Evolutionary conservation across 2,329 filamentous ascomycete genomes (phyloP).

Genomic region (Leptoxyphium fumago): DNA sequence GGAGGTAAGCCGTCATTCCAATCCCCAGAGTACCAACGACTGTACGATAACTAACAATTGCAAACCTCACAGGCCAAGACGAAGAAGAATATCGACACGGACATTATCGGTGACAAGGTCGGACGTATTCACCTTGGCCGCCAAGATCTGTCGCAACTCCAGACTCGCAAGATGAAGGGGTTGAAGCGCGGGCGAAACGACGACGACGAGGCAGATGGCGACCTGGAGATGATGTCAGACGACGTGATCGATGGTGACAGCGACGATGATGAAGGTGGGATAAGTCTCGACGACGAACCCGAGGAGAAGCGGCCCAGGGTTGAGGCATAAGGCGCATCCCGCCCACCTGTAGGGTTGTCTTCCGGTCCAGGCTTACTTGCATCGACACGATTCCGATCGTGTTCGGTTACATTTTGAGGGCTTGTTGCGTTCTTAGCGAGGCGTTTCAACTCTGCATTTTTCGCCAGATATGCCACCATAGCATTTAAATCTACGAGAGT

Average conservation of each 20-base stretch:
- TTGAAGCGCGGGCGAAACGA: slow-evolving; percentile 66
- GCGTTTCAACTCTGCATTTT: slow-evolving; percentile 4
- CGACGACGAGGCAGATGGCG: slow-evolving; percentile 31
- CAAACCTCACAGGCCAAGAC: slow-evolving; percentile 35
- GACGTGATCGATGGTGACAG: slow-evolving; percentile 5
- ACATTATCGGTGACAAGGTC: slow-evolving; percentile 89
- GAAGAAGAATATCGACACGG: slow-evolving; percentile 94
- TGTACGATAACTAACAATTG: slow-evolving; percentile 5
- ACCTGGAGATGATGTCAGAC: slow-evolving; percentile 3
- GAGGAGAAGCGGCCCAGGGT: slow-evolving; percentile 12
- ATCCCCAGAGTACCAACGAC: neutral
- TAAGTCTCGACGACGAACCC: slow-evolving; percentile 4
- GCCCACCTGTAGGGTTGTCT: too few relatives aligned
- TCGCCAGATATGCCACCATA: too few relatives aligned
- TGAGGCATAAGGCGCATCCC: slow-evolving; percentile 4
- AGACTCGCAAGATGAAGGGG: slow-evolving; percentile 99
- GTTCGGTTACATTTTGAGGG: neutral
- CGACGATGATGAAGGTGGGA: slow-evolving; percentile 7
- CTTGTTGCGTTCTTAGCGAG: slow-evolving; percentile 10
- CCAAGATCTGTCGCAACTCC: slow-evolving; percentile 74
- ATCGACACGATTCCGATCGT: too few relatives aligned
- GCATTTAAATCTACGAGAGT: too few relatives aligned
- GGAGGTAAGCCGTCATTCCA: slow-evolving; percentile 40
- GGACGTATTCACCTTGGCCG: slow-evolving; percentile 82
- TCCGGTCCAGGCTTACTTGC: too few relatives aligned